Evolutionary conservation across 371 early-diverging fungal species (phyloP), one percentile per base, ranked within the genome.

Genomic region (Mortierella sp.): DNA sequence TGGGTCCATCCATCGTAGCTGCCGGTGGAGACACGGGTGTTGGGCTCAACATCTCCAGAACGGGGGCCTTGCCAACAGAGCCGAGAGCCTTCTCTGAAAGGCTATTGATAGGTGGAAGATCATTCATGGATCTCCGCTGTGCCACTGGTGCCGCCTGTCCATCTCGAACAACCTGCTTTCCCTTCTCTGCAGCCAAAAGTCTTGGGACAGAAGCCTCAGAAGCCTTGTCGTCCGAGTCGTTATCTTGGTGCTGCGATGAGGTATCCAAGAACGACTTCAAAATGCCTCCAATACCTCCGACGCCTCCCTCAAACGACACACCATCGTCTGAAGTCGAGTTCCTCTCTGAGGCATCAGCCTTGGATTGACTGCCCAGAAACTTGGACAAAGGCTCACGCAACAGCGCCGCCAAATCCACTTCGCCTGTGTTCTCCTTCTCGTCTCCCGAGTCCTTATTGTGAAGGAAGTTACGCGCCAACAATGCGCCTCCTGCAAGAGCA

Each of bases 31-130:
- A 55, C 8, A 71, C 61, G 2, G 71, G 71, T 5, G 71, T 75
- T 44, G 69, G 79, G 34, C 51, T 71, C 46, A 71, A 13, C 61
- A 79, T 44, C 1, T 64, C 19, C 50, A 71, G 43, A 37, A 71
- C 64, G 28, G 55, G 71, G 5, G 75, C 67, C 28, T 24, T 64
- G 16, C 51, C 69, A 31, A 54, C 71, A 16, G 34, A 37, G 5
- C 53, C 64, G 37, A 69, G 69, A n/a, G 51, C 59, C 6, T 16
- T 50, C 31, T 83, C 80, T 9, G 76, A 48, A 28, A 83, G 16
- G 40, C 83, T 83, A 55, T 40, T 57, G 55, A 83, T 67, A 26
- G 78, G 80, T 31, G 83, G 83, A n/a, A 77, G 72, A 50, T 83
- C 79, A 43, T 71, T 55, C 55, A 26, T 26, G 59, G 51, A 40